Evolutionary conservation across 192 early-diverging fungal species (phyloP), one percentile per base, ranked within the genome.

Genomic region (Podila horticola): DNA sequence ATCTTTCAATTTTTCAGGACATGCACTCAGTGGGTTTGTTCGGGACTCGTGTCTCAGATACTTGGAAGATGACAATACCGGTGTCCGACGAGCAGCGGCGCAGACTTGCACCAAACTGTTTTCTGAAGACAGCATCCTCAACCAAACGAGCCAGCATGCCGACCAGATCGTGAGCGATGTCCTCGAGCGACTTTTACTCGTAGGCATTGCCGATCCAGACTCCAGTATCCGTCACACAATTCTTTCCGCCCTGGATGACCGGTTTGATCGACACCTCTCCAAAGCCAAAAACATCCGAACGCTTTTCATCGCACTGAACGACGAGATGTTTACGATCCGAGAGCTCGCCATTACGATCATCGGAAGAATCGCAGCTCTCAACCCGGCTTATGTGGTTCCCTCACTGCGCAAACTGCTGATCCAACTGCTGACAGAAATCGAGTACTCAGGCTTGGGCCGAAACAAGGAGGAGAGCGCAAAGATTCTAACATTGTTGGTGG

Each of bases 341-440:
- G 92, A 96, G 64, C 85, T 91, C 3, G 92, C 94, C 3, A 91
- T 99, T 26, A 71, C 87, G 0, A 93, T 97, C 51, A 94, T 99
- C 58, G 97, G 97, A 8, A 86, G 97, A 10, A 29, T 79, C 8
- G 88, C 92, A 7, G 72, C 88, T 2, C 89, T 90, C 70, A 99
- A 98, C 75, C 97, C 97, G 10, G 97, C 95, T 1, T 96, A 95
- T 74, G 93, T 97, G 5, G 89, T 95, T 83, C 95, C 97, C 3
- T 92, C 91, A 0, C 85, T 99, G 34, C 86, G 95, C 22, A 94
- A 96, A 70, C 89, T 93, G 2, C 72, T 98, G 12, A 93, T 95
- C 67, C 93, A 96, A 64, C 77, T 98, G 4, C 72, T 99, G 58
- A 94, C 94, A 26, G 96, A 98, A 83, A 83, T 99, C 19, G 95